phyloP scores from a whole-genome alignment of 139 green algal species.

The Micromonas commoda region DNA sequence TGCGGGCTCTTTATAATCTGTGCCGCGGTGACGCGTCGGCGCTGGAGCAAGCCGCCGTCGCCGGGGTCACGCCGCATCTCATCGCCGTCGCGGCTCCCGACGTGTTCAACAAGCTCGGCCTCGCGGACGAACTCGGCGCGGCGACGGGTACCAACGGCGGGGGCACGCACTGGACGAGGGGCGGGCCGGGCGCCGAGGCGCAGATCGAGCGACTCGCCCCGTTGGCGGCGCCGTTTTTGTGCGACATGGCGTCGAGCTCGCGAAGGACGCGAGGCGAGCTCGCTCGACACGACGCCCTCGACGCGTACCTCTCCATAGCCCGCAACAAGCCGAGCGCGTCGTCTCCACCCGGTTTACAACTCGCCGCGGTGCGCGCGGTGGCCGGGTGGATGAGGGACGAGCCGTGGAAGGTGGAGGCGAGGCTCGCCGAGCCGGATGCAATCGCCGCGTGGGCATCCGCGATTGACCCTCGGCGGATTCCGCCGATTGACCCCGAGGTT shows the following conservation, averaged over 20 bases:
- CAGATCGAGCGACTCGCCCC: too few species aligned
- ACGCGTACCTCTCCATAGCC: conserved; percentile 41
- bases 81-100: conserved; percentile 11
- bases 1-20: conserved; percentile 41
- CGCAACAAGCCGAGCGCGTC: too few species aligned
- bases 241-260: conserved; percentile 34
- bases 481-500: too few species aligned
- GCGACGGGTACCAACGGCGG: too few species aligned
- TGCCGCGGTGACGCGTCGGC: conserved; percentile 34
- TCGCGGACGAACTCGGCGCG: too few species aligned
- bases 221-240: conserved; percentile 40
- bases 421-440: conserved; percentile 28
- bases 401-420: conserved; percentile 35
- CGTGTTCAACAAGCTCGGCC: too few species aligned
- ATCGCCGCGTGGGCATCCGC: background rate
- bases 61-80: conserved; percentile 32
- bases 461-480: background rate
- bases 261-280: conserved; percentile 34
- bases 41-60: conserved; percentile 39
- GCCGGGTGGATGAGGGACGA: conserved; percentile 34
- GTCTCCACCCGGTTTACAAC: too few species aligned
- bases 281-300: conserved; percentile 26
- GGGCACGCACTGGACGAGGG: too few species aligned
- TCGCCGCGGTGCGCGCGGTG: conserved; percentile 32
- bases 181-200: too few species aligned